Evolutionary conservation across 148 eudicot genomes (phyloP).

Genomic region (Amaranthus cruentus): DNA sequence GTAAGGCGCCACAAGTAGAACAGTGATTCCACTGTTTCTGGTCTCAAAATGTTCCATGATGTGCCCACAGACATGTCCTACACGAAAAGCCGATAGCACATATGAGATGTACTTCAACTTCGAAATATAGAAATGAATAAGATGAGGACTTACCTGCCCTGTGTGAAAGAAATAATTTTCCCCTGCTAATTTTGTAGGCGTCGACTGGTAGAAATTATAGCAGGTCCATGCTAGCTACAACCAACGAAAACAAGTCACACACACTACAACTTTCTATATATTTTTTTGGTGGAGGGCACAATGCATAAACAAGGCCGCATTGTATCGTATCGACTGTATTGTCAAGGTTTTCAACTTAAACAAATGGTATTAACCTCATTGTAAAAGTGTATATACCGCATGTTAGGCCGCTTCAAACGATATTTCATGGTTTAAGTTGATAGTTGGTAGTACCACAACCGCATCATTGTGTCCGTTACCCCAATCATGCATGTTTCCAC

Average conservation of each 20-base stretch:
- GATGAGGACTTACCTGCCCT: constrained; percentile 54
- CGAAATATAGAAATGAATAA: neutral
- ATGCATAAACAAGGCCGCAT: too few species aligned
- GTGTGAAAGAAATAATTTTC: constrained; percentile 83
- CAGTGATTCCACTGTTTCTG: constrained; percentile 96
- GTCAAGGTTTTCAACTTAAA: too few species aligned
- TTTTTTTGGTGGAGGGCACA: neutral
- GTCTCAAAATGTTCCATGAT: constrained; percentile 98
- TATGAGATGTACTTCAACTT: neutral
- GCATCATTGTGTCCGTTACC: too few species aligned
- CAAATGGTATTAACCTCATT: too few species aligned
- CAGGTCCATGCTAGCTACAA: constrained; percentile 95
- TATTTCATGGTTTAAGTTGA: too few species aligned
- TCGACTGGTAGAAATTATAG: constrained; percentile 93
- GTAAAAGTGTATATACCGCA: too few species aligned
- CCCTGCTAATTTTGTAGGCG: constrained; percentile 97
- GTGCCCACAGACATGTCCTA: constrained; percentile 97
- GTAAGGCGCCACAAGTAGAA: constrained; percentile 97
- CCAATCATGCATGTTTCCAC: too few species aligned
- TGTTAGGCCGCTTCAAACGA: too few species aligned
- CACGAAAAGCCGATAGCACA: constrained; percentile 9
- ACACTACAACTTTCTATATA: neutral
- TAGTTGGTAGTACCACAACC: too few species aligned
- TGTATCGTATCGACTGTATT: too few species aligned
- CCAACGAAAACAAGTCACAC: constrained; percentile 13